Percentiles rank a stretch among this genome's conserved stretches.
Evolutionary conservation across 2,329 filamentous ascomycete genomes (phyloP).

Genomic region (Botrytis byssoidea): DNA sequence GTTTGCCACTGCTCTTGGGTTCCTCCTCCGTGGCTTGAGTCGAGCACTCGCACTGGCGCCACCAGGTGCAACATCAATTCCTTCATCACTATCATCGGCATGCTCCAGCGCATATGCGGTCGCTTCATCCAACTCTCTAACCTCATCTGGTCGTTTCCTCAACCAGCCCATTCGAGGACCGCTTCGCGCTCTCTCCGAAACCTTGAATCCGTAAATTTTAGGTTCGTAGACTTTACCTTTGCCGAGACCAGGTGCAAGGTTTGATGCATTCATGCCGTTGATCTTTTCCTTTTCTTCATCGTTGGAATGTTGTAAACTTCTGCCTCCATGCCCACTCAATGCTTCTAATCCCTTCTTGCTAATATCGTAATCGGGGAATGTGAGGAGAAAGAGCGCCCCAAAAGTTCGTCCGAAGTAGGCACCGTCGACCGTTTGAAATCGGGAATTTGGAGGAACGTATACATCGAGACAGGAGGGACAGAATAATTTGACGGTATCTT

Average conservation of each 20-base stretch:
- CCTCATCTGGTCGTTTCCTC: conserved; percentile 74
- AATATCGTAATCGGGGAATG: conserved; percentile 93
- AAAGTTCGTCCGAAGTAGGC: conserved; percentile 99
- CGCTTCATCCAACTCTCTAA: conserved; percentile 83
- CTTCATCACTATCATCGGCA: conserved; percentile 56
- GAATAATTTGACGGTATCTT: conserved; percentile 98
- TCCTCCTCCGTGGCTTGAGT: conserved; percentile 14
- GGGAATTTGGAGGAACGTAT: conserved; percentile 94
- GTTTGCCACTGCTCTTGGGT: conserved; percentile 13
- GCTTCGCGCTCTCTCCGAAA: conserved; percentile 83
- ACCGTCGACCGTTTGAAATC: conserved; percentile 95
- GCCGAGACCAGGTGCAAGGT: conserved; percentile 86
- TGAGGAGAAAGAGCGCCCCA: conserved; percentile 95
- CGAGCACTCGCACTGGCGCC: conserved; percentile 11
- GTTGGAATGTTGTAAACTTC: conserved; percentile 45
- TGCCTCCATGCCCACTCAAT: conserved; percentile 43
- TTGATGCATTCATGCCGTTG: conserved; percentile 83
- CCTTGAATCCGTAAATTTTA: conserved; percentile 93
- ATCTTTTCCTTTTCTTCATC: conserved; percentile 52
- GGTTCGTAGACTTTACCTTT: conserved; percentile 85
- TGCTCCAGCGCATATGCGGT: conserved; percentile 53
- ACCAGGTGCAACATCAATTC: conserved; percentile 39
- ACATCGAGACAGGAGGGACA: conserved; percentile 96
- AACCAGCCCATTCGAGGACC: conserved; percentile 98
- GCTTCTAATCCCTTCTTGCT: conserved; percentile 65